phyloP scores from a whole-genome alignment of 1,284 basidiomycete genomes.

The Flammula alnicola region DNA sequence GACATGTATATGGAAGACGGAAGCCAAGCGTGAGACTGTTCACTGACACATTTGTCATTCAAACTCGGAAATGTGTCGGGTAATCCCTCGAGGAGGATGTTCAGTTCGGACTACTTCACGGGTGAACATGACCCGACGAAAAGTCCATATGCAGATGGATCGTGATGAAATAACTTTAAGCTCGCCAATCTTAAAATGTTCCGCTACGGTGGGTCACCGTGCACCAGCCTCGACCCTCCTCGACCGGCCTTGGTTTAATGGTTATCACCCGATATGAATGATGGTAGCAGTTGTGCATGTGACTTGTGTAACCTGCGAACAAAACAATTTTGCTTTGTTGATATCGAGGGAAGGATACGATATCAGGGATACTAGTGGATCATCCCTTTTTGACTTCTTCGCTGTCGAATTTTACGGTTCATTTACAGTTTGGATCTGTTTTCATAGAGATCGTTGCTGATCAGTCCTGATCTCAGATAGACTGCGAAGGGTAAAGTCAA shows the following conservation, averaged over 20 bases:
- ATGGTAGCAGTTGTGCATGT: slow-evolving; percentile 8
- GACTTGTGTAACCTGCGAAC: slow-evolving; percentile 5
- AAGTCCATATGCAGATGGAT: slow-evolving; percentile 21
- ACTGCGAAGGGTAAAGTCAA: slow-evolving; percentile 38
- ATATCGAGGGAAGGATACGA: slow-evolving; percentile 6
- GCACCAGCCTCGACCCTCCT: slow-evolving; percentile 7
- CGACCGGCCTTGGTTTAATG: too few relatives aligned
- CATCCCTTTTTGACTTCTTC: slow-evolving; percentile 19
- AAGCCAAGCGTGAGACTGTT: not conserved
- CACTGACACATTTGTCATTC: slow-evolving; percentile 11
- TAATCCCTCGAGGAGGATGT: slow-evolving; percentile 14
- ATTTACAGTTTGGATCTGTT: slow-evolving; percentile 33
- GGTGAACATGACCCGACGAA: slow-evolving; percentile 10
- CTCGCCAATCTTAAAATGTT: slow-evolving; percentile 36
- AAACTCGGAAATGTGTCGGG: slow-evolving; percentile 22
- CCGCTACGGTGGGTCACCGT: slow-evolving; percentile 26
- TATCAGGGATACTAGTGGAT: slow-evolving; percentile 3
- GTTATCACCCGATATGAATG: slow-evolving; percentile 13
- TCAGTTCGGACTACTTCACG: slow-evolving; percentile 15
- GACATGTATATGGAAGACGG: slow-evolving; percentile 2
- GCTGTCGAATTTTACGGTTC: slow-evolving; percentile 31
- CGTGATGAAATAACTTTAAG: slow-evolving; percentile 26
- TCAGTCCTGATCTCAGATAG: slow-evolving; percentile 44
- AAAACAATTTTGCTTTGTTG: slow-evolving; percentile 5
- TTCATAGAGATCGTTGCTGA: slow-evolving; percentile 35